Evolutionary conservation across 257 asterid genomes (phyloP).

Genomic region (Solanum tacnaense): DNA sequence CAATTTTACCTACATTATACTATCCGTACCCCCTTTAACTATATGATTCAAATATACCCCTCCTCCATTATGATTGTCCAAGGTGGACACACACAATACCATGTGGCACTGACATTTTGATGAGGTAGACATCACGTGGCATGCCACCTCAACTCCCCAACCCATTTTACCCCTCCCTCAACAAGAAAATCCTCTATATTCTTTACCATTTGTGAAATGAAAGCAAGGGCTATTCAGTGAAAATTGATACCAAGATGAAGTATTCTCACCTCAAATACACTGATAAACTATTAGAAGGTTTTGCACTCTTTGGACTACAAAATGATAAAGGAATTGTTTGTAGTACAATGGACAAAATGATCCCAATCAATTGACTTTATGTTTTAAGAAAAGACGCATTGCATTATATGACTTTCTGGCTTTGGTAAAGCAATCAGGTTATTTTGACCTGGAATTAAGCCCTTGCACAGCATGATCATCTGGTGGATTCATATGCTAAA

Average conservation of each 20-base stretch:
- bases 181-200: neutral
- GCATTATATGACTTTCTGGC: neutral
- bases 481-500: neutral
- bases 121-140: neutral
- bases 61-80: neutral
- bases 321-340: neutral
- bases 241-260: neutral
- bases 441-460: neutral
- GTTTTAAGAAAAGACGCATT: neutral
- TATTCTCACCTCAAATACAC: neutral
- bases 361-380: neutral
- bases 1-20: neutral
- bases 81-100: neutral
- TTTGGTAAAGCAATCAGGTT: neutral
- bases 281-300: neutral
- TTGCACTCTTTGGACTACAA: neutral
- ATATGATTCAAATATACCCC: neutral
- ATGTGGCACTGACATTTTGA: neutral
- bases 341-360: neutral
- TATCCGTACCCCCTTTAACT: neutral
- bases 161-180: neutral
- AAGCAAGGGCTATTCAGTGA: neutral
- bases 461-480: neutral
- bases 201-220: neutral
- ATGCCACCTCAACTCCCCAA: neutral